A percentile compares a stretch with the other conserved stretches of the same genome.
Conservation (phyloP, 2,329 filamentous ascomycete species). For the Fusarium burgessii region DNA sequence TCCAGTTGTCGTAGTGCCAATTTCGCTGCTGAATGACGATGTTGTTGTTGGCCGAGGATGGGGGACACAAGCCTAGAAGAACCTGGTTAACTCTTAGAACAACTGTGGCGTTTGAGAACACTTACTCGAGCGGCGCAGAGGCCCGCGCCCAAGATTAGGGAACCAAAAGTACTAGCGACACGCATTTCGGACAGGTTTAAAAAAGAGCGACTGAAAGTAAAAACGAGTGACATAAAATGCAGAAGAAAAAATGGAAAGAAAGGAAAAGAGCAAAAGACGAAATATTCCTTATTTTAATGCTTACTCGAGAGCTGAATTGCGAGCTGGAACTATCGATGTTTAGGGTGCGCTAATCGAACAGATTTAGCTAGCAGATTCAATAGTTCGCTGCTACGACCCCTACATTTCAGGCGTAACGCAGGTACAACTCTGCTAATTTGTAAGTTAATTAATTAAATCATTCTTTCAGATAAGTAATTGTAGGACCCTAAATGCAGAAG, state of each 20-base stretch:
- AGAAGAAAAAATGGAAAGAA: background rate
- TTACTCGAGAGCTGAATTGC: background rate
- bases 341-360: background rate
- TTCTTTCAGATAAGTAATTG: no score
- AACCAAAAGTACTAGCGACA: background rate
- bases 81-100: no score
- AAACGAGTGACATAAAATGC: background rate
- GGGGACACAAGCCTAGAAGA: constrained; percentile 12
- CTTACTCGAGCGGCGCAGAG: constrained; percentile 13
- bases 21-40: background rate
- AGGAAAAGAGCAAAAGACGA: background rate
- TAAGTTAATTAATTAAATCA: background rate
- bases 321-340: background rate
- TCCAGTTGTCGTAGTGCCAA: background rate
- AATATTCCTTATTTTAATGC: background rate
- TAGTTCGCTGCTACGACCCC: background rate
- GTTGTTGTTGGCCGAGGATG: background rate
- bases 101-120: background rate
- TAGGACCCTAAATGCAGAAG: no score
- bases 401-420: background rate
- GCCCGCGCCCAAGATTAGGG: background rate
- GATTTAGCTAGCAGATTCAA: background rate
- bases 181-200: background rate
- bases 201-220: background rate
- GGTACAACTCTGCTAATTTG: background rate